A percentile compares a stretch with the other conserved stretches of the same genome.
These are phyloP conservation scores for Pyrrhoderma noxium DNA, from an alignment of 1,284 basidiomycete genomes.

Conservation along the genomic window DNA sequence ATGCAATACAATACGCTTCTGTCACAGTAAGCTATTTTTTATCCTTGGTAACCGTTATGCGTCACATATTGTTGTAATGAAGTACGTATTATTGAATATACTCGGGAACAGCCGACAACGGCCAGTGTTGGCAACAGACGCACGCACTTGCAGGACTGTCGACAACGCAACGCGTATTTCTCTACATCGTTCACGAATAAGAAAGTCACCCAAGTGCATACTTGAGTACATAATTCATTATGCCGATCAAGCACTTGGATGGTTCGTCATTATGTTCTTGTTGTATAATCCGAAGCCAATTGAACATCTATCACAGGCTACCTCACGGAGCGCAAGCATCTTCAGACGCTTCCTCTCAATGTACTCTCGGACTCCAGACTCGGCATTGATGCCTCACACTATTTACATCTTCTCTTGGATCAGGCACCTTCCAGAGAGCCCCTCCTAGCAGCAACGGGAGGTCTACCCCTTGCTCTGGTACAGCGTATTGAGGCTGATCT, in stretches of 20 bases:
- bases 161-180: no score
- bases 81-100: no score
- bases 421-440: conserved; percentile 78
- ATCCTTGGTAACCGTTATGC: no score
- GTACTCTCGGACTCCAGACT: conserved; percentile 88
- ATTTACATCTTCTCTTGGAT: conserved; percentile 77
- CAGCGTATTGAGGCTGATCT: conserved; percentile 89
- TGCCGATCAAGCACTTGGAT: conserved; percentile 29
- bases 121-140: no score
- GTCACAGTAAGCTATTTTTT: no score
- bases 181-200: no score
- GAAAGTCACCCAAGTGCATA: no score
- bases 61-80: no score
- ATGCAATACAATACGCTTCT: no score
- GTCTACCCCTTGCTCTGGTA: conserved; percentile 80
- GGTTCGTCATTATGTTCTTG: conserved; percentile 18
- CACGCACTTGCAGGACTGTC: no score
- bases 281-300: not conserved
- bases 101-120: no score
- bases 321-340: conserved; percentile 80
- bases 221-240: conserved; percentile 6
- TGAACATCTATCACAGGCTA: conserved; percentile 46
- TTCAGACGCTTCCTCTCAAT: conserved; percentile 76
- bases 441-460: conserved; percentile 89
- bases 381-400: conserved; percentile 94